Conservation (phyloP, 1,139 yeast species). For the Taiozyma onychis region DNA sequence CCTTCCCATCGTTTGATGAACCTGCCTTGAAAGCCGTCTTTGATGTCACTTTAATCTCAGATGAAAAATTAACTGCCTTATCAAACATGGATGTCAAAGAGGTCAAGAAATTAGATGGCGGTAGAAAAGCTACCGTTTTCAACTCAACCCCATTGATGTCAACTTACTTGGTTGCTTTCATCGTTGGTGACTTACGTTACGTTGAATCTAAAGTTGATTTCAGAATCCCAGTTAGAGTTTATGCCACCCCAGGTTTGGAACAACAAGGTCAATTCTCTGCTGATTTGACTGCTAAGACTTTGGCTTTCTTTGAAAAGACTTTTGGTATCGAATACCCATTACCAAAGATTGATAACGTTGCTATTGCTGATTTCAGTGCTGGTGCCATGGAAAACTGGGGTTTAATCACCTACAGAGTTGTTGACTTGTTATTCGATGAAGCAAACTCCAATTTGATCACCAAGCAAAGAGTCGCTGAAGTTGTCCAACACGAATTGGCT, state of each 20-base stretch:
- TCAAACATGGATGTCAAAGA: conserved; percentile 73
- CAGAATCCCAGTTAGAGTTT: conserved; percentile 56
- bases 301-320: conserved; percentile 58
- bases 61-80: conserved; percentile 55
- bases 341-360: conserved; percentile 69
- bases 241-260: conserved; percentile 65
- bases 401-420: conserved; percentile 64
- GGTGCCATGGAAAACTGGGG: conserved; percentile 89
- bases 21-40: conserved; percentile 81
- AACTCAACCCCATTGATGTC: conserved; percentile 67
- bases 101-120: conserved; percentile 42
- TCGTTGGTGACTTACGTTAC: conserved; percentile 70
- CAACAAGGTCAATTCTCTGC: conserved; percentile 61
- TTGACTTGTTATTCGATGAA: conserved; percentile 61
- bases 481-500: conserved; percentile 75
- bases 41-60: conserved; percentile 57
- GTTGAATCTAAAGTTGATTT: conserved; percentile 41
- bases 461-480: conserved; percentile 69
- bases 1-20: conserved; percentile 89
- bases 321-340: conserved; percentile 66
- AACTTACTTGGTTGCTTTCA: conserved; percentile 73
- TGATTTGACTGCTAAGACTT: conserved; percentile 58
- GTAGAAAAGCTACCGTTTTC: conserved; percentile 42
- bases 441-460: conserved; percentile 47
- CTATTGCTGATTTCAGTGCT: conserved; percentile 70